Evolutionary conservation across 441 rosid genomes (phyloP).

Genomic region (California macrophylla): DNA sequence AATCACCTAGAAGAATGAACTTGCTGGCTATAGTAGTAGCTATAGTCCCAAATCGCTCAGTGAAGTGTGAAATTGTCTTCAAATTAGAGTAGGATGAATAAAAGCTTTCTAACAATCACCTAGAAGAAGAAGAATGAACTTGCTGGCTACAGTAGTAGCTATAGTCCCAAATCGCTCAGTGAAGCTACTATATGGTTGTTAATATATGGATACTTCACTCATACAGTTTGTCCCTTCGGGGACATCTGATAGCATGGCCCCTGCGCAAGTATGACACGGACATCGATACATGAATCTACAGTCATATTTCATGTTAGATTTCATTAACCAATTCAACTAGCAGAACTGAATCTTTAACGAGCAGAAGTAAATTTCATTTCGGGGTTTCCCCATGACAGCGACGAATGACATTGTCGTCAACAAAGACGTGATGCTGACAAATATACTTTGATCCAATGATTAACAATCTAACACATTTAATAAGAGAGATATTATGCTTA

Average conservation of each 20-base stretch:
- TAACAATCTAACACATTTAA: not conserved
- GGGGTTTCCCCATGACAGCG: not conserved
- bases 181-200: not conserved
- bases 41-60: not conserved
- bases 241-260: slow-evolving; percentile 22
- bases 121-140: too few relatives aligned
- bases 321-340: not conserved
- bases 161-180: not conserved
- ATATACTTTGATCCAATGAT: not conserved
- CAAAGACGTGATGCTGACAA: not conserved
- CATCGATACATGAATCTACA: not conserved
- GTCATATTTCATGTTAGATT: not conserved
- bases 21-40: too few relatives aligned
- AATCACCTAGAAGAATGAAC: too few relatives aligned
- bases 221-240: not conserved
- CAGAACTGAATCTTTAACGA: not conserved
- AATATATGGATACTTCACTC: not conserved
- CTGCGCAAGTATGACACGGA: slow-evolving; percentile 18
- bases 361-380: not conserved
- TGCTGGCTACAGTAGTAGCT: too few relatives aligned
- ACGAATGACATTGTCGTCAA: not conserved
- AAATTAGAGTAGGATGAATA: too few relatives aligned
- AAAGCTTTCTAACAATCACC: too few relatives aligned
- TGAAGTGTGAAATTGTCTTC: not conserved
- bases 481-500: not conserved